Base-by-base conservation (phyloP, 202 grass and related monocot genomes). In the Miscanthus sacchariflorus region DNA sequence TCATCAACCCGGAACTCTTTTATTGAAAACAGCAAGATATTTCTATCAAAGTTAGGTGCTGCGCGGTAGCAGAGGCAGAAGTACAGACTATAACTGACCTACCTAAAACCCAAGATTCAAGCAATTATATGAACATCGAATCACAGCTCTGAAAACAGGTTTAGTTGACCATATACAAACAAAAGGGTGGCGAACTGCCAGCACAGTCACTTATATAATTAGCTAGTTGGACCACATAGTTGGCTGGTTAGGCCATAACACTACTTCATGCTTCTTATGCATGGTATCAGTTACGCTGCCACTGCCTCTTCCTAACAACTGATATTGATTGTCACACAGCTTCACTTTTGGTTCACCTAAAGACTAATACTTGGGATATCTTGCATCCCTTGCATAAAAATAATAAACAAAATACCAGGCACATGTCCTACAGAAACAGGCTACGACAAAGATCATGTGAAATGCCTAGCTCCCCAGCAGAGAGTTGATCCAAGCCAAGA, bases 371-470 rank as follows among this genome's bases (percentile, higher is more conserved):
- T 64, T 71, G 73, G 36, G 17, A 74, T 83, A 75, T 84, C 28
- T 76, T 63, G 49, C 68, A 83, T 69, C 74, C 74, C 27, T 54
- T 64, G 38, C 79, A 89, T 59, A 80, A 68, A 86, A 23, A 59
- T 48, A 24, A 65, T 17, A 71, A 81, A 76, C 49, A 38, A 72
- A 86, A 68, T 66, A 77, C 42, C 21, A 36, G 72, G 33, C 43
- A 85, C 27, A 66, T 65, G 35, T 56, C 18, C 52, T 56, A 78
- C 14, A 14, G 43, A 78, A 86, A 89, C 56, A 72, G 27, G 18
- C 58, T 48, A 56, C 5, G 15, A 70, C 74, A 78, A 83, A 65
- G 48, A 79, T 82, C 83, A 83, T 92, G 90, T 83, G 74, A 76
- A 27, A 77, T 63, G 70, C 18, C 68, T 64, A 24, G 21, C 3